These are phyloP conservation scores for Silybum marianum DNA, from an alignment of 129 eudicot species.

Conservation along the genomic window DNA sequence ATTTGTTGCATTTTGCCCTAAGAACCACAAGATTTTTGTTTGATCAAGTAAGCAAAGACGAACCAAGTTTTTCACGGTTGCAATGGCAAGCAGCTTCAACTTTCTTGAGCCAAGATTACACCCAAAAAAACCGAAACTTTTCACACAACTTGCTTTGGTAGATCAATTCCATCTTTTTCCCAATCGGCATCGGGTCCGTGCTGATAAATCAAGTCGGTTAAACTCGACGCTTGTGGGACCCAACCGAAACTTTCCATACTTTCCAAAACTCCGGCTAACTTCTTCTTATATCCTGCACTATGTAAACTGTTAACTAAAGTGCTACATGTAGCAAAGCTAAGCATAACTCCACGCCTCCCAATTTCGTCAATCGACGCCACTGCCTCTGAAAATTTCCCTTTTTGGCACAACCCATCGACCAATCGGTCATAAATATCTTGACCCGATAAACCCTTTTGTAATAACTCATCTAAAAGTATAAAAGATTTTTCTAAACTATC, in stretches of 20 bases:
- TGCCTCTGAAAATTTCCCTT: slow-evolving; percentile 49
- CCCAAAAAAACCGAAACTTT: slow-evolving; percentile 37
- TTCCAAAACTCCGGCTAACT: slow-evolving; percentile 47
- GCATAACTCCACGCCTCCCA: slow-evolving; percentile 65
- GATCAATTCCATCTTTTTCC: slow-evolving; percentile 23
- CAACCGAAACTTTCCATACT: slow-evolving; percentile 69
- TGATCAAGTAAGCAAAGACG: slow-evolving; percentile 17
- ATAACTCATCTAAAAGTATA: slow-evolving; percentile 53
- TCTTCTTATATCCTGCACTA: slow-evolving; percentile 54
- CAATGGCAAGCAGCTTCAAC: slow-evolving; percentile 1
- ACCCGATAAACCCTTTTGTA: slow-evolving; percentile 49
- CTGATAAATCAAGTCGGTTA: slow-evolving; percentile 45
- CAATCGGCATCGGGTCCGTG: slow-evolving; percentile 26
- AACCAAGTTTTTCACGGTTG: slow-evolving; percentile 21
- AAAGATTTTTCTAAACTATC: slow-evolving; percentile 57
- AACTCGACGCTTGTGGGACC: slow-evolving; percentile 52
- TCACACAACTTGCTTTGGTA: slow-evolving; percentile 32
- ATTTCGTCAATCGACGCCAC: slow-evolving; percentile 54
- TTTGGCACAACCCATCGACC: slow-evolving; percentile 48
- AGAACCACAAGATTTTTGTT: slow-evolving; percentile 14
- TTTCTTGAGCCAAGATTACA: slow-evolving; percentile 24
- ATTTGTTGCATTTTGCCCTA: neutral
- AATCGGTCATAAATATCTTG: slow-evolving; percentile 49
- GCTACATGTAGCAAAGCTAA: slow-evolving; percentile 61
- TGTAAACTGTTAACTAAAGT: slow-evolving; percentile 46